Conservation (phyloP, 2,329 filamentous ascomycete genomes). For the Colletotrichum chlorophyti region DNA sequence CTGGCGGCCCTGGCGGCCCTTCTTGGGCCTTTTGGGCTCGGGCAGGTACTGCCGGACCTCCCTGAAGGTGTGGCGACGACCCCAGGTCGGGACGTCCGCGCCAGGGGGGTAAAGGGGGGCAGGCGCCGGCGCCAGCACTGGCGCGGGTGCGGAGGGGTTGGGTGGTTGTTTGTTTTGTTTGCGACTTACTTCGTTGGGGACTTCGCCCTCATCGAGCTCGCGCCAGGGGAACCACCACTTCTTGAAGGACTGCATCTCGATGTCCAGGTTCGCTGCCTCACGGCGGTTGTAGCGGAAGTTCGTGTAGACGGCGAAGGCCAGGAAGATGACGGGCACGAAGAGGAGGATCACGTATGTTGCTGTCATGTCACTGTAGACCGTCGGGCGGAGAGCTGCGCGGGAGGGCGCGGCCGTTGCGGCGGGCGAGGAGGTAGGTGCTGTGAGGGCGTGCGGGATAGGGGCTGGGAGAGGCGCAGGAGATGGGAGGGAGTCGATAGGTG, state of each 20-base stretch:
- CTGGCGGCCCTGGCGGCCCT: too few species aligned
- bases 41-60: constrained; percentile 3
- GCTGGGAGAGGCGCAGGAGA: too few species aligned
- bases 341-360: constrained; percentile 16
- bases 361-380: constrained; percentile 19
- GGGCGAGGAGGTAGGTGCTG: not conserved
- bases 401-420: not conserved
- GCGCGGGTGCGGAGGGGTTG: too few species aligned
- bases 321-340: constrained; percentile 20
- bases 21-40: not conserved
- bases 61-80: constrained; percentile 12
- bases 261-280: not conserved
- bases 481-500: too few species aligned
- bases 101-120: not conserved
- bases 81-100: not conserved
- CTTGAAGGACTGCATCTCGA: constrained; percentile 23
- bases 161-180: too few species aligned
- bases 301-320: not conserved
- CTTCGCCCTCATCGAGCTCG: constrained; percentile 20
- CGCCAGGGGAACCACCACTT: constrained; percentile 28
- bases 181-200: constrained; percentile 18
- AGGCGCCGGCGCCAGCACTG: not conserved
- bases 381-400: not conserved
- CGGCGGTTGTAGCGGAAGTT: constrained; percentile 6
- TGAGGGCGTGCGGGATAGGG: not conserved